Percentiles rank a stretch among this genome's conserved stretches.
phyloP scores from a whole-genome alignment of 345 rosid genomes.

The Alliaria petiolata region DNA sequence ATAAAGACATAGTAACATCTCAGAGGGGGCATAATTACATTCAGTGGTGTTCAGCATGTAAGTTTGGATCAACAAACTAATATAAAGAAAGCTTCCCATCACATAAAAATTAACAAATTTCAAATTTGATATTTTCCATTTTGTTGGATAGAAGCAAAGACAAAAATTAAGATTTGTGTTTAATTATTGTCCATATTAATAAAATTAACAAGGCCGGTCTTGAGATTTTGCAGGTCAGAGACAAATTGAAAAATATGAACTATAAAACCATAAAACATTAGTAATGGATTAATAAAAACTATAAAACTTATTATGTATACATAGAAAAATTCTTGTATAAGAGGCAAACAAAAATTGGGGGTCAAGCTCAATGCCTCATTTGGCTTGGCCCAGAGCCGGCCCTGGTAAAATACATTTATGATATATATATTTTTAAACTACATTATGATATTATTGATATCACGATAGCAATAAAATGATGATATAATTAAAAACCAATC shows the following conservation, averaged over 20 bases:
- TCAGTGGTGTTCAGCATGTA: not conserved
- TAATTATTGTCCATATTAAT: not conserved
- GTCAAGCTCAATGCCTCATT: too few species aligned
- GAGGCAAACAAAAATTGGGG: not conserved
- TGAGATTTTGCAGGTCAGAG: too few species aligned
- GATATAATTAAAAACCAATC: slow-evolving; percentile 7
- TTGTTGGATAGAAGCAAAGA: not conserved
- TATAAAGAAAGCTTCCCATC: not conserved
- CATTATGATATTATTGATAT: not conserved
- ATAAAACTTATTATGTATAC: too few species aligned
- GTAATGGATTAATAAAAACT: too few species aligned
- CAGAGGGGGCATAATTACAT: not conserved
- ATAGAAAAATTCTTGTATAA: too few species aligned
- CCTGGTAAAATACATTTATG: not conserved
- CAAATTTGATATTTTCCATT: not conserved
- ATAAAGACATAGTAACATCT: not conserved
- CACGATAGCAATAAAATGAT: not conserved
- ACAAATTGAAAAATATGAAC: too few species aligned
- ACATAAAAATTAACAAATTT: not conserved
- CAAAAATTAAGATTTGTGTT: slow-evolving; percentile 8
- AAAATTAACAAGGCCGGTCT: too few species aligned
- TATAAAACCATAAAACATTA: too few species aligned
- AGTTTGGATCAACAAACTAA: not conserved
- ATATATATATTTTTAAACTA: too few species aligned
- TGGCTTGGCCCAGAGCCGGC: not conserved